Evolutionary conservation across 345 rosid species (phyloP), one percentile per base, ranked within the genome.

Genomic region (Pistacia atlantica): DNA sequence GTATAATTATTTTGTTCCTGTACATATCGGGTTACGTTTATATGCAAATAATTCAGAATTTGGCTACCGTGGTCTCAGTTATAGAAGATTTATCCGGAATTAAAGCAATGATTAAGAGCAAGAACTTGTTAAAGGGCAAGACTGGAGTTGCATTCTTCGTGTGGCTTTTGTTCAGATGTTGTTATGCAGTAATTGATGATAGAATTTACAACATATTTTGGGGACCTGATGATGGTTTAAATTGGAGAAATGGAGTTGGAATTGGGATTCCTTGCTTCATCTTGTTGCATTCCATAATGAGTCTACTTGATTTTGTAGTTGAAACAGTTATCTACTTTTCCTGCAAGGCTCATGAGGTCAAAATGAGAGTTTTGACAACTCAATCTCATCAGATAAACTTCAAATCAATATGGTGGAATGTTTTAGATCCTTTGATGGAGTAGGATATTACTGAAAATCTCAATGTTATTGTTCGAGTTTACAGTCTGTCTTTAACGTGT

Each of bases 11-110:
- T 1, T 3, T 72, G 45, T 2, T 66, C 11, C 0, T 70, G 3
- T 86, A 72, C 73, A 5, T 79, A 5, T 54, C 58, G 5, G 90
- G 89, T 6, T 56, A 86, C 4, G 79, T 85, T 18, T 87, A 88
- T 45, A n/a, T 86, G 58, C 81, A 73, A 56, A 49, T 86, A 31
- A 54, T 88, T 1, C 88, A 86, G 89, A 85, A 86, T 6, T 49
- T 89, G 75, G 89, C 90, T 0, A 81, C 87, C 37, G 89, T 87
- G 17, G 85, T 89, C 54, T 86, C 91, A 0, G 93, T 87, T 3
- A 25, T 89, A 54, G 90, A 89, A 75, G 88, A 89, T 17, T 71
- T 67, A 8, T 71, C 75, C 3, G 92, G 92, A 9, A 45, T 86
- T 25, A 69, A 79, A 13, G 90, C 89, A 10, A 81, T 89, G 88